phyloP scores from a whole-genome alignment of 345 rosid species.

The Sisymbrium altissimum region DNA sequence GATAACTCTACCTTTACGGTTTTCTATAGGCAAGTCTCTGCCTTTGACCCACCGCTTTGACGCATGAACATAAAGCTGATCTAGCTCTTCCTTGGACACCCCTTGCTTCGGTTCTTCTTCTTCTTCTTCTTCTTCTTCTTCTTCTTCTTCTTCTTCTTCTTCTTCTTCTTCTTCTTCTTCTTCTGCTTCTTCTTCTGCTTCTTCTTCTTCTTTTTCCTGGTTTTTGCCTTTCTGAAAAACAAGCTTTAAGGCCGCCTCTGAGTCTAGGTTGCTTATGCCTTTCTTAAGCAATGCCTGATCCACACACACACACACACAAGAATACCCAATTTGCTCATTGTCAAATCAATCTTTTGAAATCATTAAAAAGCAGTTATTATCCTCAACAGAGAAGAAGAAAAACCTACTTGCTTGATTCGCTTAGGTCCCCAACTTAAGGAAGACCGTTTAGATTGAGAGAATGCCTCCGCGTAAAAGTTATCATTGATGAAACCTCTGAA shows the following conservation, averaged over 20 bases:
- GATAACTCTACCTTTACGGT: slow-evolving; percentile 66
- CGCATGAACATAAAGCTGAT: slow-evolving; percentile 61
- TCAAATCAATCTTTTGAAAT: neutral
- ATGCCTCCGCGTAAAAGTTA: slow-evolving; percentile 69
- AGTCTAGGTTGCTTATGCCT: slow-evolving; percentile 54
- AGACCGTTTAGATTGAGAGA: slow-evolving; percentile 76
- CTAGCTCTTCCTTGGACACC: slow-evolving; percentile 57
- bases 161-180: slow-evolving; percentile 41
- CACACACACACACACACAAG: neutral
- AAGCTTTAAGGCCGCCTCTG: slow-evolving; percentile 62
- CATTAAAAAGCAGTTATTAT: neutral
- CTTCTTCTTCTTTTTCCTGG: slow-evolving; percentile 37
- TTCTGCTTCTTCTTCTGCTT: slow-evolving; percentile 39
- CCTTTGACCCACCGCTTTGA: slow-evolving; percentile 73
- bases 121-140: slow-evolving; percentile 39
- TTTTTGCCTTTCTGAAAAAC: slow-evolving; percentile 48
- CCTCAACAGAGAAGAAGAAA: neutral
- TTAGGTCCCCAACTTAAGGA: slow-evolving; percentile 85
- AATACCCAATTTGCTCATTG: neutral
- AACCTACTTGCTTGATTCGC: slow-evolving; percentile 79
- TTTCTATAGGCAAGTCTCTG: slow-evolving; percentile 54
- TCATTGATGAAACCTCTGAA: slow-evolving; percentile 79
- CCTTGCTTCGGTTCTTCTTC: slow-evolving; percentile 48
- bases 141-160: slow-evolving; percentile 40
- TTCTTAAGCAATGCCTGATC: slow-evolving; percentile 61